phyloP scores from a whole-genome alignment of 2,329 filamentous ascomycete genomes.

The Nothophaeocryptopus gaeumannii region DNA sequence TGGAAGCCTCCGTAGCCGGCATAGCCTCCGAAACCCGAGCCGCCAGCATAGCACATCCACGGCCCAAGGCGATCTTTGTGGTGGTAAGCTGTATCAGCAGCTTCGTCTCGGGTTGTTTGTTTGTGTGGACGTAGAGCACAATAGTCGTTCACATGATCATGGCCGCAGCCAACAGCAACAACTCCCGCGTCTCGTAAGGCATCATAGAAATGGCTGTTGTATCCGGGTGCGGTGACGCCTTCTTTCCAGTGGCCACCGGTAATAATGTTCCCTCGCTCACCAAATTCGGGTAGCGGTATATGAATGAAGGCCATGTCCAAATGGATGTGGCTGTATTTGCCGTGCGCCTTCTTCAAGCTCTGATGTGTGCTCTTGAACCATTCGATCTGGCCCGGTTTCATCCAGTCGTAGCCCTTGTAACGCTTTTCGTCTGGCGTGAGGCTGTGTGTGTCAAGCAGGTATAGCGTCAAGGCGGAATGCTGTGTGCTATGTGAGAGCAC shows the following conservation, averaged over 20 bases:
- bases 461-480: constrained; percentile 91
- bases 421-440: constrained; percentile 87
- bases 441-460: constrained; percentile 87
- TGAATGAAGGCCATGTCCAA: constrained; percentile 97
- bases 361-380: constrained; percentile 86
- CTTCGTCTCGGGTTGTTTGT: constrained; percentile 7
- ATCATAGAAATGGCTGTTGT: constrained; percentile 90
- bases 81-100: constrained; percentile 1
- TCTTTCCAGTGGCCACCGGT: constrained; percentile 74
- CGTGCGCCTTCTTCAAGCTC: constrained; percentile 61
- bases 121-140: constrained; percentile 62
- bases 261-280: constrained; percentile 54
- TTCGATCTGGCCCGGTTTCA: constrained; percentile 88
- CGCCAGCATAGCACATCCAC: constrained; percentile 99
- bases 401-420: constrained; percentile 94
- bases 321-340: constrained; percentile 86
- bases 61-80: constrained; percentile 42
- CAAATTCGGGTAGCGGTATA: constrained; percentile 90
- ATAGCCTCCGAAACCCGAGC: constrained; percentile 89
- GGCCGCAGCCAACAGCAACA: constrained; percentile 83
- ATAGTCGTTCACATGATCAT: constrained; percentile 97
- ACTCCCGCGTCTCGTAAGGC: constrained; percentile 83
- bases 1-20: constrained; percentile 84
- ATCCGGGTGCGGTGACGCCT: constrained; percentile 78
- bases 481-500: constrained; percentile 77